Evolutionary conservation across 768 basidiomycete species (phyloP), one percentile per base, ranked within the genome.

Genomic region (Trametes coccinea): DNA sequence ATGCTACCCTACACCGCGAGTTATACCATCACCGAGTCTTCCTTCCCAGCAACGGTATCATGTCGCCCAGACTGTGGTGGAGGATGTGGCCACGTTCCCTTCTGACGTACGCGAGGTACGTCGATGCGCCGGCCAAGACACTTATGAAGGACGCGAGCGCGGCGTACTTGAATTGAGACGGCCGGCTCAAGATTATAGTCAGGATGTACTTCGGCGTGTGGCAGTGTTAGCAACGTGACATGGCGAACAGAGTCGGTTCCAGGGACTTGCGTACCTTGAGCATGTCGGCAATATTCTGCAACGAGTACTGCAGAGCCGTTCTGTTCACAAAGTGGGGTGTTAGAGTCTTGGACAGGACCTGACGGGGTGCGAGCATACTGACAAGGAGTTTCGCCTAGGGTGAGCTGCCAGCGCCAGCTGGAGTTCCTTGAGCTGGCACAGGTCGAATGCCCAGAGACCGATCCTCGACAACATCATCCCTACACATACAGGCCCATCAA

Each of bases 361-460:
- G 5, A 65, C 22, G 22, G 70, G 66, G 27, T 79, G 79, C 1
- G 79, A 68, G 60, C 62, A 73, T 54, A 71, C 57, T 9, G 74
- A 62, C 65, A 83, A 69, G 0, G 76, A 70, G 55, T 83, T 84
- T 5, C 79, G 72, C 5, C 78, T 69, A 1, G 82, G 80, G 64
- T 84, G 78, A 6, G 72, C 54, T 14, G 72, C 69, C 5, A 84
- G 75, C 0, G 78, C 74, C 13, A 74, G 69, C 64, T 84, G 82
- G 5, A 84, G 71, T 56, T 79, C 74, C 59, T 83, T 80, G 10
- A 81, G 71, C 56, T 84, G 82, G 48, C 74, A 73, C 7, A 84
- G 74, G 65, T 84, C 83, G 67, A 84, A 84, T 0, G 77, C 74
- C 82, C 82, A 84, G 0, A 84, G 73, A 0, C 82, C 81, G 34